Conservation (phyloP, 768 basidiomycete genomes). For the Amanita phalloides region DNA sequence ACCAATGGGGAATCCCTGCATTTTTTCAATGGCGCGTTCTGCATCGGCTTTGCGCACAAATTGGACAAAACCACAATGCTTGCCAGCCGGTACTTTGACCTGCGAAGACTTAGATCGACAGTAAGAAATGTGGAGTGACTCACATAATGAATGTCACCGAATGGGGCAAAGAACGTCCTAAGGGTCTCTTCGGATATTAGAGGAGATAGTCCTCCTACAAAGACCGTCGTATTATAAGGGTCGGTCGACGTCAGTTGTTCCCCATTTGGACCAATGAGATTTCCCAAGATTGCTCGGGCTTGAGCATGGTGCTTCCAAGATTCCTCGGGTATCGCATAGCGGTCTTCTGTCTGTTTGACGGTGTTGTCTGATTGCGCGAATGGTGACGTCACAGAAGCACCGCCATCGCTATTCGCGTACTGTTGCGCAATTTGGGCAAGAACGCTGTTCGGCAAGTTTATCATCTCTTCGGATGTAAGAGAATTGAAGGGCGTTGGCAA, state of each 20-base stretch:
- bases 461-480: conserved; percentile 41
- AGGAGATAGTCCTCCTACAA: conserved; percentile 85
- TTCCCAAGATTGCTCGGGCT: conserved; percentile 72
- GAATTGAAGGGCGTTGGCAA: conserved; percentile 39
- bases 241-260: conserved; percentile 83
- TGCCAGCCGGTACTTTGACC: conserved; percentile 96
- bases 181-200: conserved; percentile 87
- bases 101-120: conserved; percentile 17
- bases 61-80: conserved; percentile 94
- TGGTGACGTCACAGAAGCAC: conserved; percentile 24
- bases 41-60: conserved; percentile 89
- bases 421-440: conserved; percentile 39
- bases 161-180: conserved; percentile 85
- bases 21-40: conserved; percentile 87
- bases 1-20: conserved; percentile 94
- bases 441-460: conserved; percentile 33
- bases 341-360: conserved; percentile 22
- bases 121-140: conserved; percentile 6
- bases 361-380: conserved; percentile 29
- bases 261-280: conserved; percentile 78
- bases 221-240: conserved; percentile 94
- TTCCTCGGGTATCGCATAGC: conserved; percentile 58
- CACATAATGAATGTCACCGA: conserved; percentile 91
- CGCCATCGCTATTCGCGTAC: conserved; percentile 26
- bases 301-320: conserved; percentile 82